Evolutionary conservation across 1,284 basidiomycete genomes (phyloP).

Genomic region (Marasmius sp.): DNA sequence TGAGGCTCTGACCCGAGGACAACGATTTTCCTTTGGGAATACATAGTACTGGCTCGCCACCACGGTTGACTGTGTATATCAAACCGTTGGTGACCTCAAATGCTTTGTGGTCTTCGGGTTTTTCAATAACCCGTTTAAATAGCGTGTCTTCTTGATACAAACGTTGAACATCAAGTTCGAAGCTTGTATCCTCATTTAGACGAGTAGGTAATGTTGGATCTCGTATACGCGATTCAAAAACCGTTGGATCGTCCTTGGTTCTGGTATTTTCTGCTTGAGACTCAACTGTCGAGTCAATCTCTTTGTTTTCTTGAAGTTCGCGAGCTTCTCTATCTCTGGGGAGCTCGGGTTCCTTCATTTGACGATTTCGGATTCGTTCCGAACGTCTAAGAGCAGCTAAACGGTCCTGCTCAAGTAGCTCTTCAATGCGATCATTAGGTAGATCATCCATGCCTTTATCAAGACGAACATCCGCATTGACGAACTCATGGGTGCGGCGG

Average conservation of each 20-base stretch:
- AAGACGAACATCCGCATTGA: conserved; percentile 24
- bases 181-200: neutral
- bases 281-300: too few relatives aligned
- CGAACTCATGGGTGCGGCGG: conserved; percentile 20
- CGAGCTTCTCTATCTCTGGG: neutral
- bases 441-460: conserved; percentile 27
- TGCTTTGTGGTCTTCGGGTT: neutral
- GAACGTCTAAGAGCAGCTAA: neutral
- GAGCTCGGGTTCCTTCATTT: neutral
- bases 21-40: neutral
- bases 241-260: neutral
- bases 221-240: neutral
- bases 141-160: neutral
- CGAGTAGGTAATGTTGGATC: neutral
- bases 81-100: neutral
- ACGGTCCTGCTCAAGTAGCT: neutral
- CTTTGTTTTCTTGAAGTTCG: neutral
- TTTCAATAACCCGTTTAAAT: neutral
- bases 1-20: conserved; percentile 1
- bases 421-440: conserved; percentile 11
- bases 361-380: neutral
- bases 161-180: neutral
- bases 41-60: neutral
- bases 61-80: neutral
- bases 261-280: too few relatives aligned